Percentiles rank a stretch among this genome's conserved stretches.
Conservation (phyloP, 2,329 filamentous ascomycete genomes). For the Amphichorda felina region DNA sequence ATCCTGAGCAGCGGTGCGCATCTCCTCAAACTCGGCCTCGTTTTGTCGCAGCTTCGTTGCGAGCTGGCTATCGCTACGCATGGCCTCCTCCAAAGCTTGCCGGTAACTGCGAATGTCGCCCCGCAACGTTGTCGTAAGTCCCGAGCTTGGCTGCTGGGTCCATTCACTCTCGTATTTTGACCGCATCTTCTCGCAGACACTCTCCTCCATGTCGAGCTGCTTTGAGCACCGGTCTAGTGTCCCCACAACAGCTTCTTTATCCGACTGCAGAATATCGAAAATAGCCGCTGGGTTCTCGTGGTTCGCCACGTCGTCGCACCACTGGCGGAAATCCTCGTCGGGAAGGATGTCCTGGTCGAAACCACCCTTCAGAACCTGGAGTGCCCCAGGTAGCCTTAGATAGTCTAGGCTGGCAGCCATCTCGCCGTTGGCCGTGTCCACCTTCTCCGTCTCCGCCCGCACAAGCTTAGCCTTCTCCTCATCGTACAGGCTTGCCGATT, state of each 20-base stretch:
- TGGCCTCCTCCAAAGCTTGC: constrained; percentile 81
- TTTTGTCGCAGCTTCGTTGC: constrained; percentile 76
- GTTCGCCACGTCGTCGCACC: constrained; percentile 86
- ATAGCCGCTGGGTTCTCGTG: constrained; percentile 69
- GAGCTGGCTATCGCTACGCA: constrained; percentile 73
- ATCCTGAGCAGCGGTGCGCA: constrained; percentile 77
- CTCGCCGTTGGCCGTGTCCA: constrained; percentile 85
- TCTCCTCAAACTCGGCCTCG: constrained; percentile 84
- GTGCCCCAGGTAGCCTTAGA: constrained; percentile 73
- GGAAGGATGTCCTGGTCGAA: constrained; percentile 81
- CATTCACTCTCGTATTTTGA: constrained; percentile 93
- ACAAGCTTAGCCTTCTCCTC: constrained; percentile 97
- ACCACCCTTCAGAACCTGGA: constrained; percentile 86
- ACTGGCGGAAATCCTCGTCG: constrained; percentile 83
- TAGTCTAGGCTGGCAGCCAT: constrained; percentile 95
- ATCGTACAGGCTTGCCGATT: constrained; percentile 93
- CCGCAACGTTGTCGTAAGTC: constrained; percentile 76
- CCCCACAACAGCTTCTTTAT: constrained; percentile 63
- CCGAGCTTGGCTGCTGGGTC: constrained; percentile 91
- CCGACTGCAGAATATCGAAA: constrained; percentile 66
- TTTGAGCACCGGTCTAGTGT: constrained; percentile 72
- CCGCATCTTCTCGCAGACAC: constrained; percentile 97
- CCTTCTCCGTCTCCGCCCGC: constrained; percentile 83
- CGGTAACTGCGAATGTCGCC: constrained; percentile 81
- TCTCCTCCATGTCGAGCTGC: constrained; percentile 92